phyloP scores from a whole-genome alignment of 768 basidiomycete genomes.

The Russula ochroleuca region DNA sequence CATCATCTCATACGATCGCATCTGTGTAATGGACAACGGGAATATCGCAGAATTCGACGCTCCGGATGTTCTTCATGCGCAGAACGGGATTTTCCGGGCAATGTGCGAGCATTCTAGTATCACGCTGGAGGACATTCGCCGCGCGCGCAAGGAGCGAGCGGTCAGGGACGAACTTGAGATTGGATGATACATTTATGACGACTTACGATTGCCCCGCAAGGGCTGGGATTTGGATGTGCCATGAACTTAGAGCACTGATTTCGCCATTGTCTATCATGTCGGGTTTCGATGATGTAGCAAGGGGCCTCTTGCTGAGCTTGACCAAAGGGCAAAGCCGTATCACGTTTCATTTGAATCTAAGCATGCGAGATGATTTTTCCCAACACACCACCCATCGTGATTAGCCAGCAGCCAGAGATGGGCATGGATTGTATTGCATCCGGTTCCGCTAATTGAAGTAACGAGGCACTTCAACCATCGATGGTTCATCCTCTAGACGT shows the following conservation, averaged over 20 bases:
- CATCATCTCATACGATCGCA: slow-evolving; percentile 83
- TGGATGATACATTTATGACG: not conserved
- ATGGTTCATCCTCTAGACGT: too few species aligned
- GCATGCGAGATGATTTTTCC: too few species aligned
- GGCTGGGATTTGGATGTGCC: not conserved
- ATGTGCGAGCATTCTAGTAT: slow-evolving; percentile 88
- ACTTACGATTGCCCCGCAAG: not conserved
- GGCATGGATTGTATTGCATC: too few species aligned
- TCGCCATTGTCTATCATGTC: too few species aligned
- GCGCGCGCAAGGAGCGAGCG: slow-evolving; percentile 33
- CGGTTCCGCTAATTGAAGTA: too few species aligned
- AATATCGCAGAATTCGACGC: slow-evolving; percentile 83
- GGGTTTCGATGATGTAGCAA: too few species aligned
- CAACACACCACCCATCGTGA: too few species aligned
- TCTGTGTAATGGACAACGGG: slow-evolving; percentile 83
- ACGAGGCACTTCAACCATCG: too few species aligned
- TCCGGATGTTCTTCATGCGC: slow-evolving; percentile 57
- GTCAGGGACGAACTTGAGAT: slow-evolving; percentile 7
- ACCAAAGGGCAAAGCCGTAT: too few species aligned
- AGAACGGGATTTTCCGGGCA: slow-evolving; percentile 68
- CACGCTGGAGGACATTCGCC: slow-evolving; percentile 60
- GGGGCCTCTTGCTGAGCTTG: too few species aligned
- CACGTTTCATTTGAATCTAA: too few species aligned
- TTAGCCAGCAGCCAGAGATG: too few species aligned
- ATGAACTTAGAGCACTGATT: not conserved